Conservation (phyloP, 2,329 filamentous ascomycete species). For the Colletotrichum sp. region DNA sequence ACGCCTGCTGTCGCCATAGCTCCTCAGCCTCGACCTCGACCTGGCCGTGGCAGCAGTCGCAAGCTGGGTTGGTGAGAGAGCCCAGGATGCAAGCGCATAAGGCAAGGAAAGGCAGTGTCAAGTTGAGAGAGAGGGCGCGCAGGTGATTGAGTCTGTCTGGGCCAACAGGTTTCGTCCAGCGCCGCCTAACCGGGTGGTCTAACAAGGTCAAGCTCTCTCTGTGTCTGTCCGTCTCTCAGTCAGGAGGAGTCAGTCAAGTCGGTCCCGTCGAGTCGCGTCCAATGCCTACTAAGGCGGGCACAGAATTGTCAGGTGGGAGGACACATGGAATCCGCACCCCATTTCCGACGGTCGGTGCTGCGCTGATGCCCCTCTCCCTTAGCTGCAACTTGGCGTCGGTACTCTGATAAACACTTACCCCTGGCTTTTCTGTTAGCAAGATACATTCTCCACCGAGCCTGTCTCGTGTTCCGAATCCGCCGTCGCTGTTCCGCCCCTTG, state of each 20-base stretch:
- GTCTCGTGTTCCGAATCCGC: neutral
- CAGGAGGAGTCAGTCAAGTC: neutral
- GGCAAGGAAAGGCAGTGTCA: neutral
- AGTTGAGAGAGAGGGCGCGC: neutral
- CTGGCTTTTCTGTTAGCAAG: neutral
- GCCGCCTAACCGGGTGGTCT: neutral
- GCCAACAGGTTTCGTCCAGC: neutral
- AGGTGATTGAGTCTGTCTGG: neutral
- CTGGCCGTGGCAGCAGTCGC: neutral
- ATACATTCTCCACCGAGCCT: neutral
- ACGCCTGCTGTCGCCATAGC: slow-evolving; percentile 39
- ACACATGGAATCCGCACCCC: neutral
- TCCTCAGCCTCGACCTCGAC: neutral
- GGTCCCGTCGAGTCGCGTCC: neutral
- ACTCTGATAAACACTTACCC: slow-evolving; percentile 19
- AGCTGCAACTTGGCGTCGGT: neutral
- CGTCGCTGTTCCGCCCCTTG: neutral
- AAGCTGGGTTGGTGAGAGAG: neutral
- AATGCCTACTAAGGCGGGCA: neutral
- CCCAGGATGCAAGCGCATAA: neutral
- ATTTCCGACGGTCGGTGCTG: neutral
- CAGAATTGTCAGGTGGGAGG: neutral
- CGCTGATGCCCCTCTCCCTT: slow-evolving; percentile 10
- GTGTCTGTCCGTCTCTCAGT: neutral
- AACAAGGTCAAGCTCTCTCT: neutral